Evolutionary conservation across 1,139 yeast genomes (phyloP).

Genomic region (Nakaseomyces bracarensis): DNA sequence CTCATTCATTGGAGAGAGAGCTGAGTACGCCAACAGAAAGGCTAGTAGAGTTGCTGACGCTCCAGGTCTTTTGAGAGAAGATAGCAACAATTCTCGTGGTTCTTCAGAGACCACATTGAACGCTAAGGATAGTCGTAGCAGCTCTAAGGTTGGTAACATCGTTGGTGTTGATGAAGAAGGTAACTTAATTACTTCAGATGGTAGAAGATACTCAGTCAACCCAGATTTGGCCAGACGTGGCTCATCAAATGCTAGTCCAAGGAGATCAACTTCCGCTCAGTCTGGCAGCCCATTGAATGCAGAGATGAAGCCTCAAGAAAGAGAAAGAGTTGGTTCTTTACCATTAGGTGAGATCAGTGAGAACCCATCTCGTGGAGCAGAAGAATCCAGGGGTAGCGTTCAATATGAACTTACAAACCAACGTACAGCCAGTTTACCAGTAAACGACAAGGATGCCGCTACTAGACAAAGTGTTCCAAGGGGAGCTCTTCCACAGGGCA

Average conservation of each 20-base stretch:
- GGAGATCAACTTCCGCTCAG: background rate
- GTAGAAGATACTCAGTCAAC: constrained; percentile 4
- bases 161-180: constrained; percentile 24
- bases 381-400: constrained; percentile 4
- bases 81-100: constrained; percentile 2
- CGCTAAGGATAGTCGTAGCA: background rate
- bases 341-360: background rate
- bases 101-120: constrained; percentile 1
- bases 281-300: constrained; percentile 5
- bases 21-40: constrained; percentile 1
- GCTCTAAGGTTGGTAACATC: constrained; percentile 6
- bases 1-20: constrained; percentile 8
- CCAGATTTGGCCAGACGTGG: constrained; percentile 2
- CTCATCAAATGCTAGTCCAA: constrained; percentile 1
- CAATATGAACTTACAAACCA: background rate
- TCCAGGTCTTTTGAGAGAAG: background rate
- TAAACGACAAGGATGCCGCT: constrained; percentile 6
- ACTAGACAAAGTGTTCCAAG: background rate
- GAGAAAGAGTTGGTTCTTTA: constrained; percentile 1
- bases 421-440: constrained; percentile 5
- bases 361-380: background rate
- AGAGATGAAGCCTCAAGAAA: background rate
- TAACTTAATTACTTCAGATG: constrained; percentile 18
- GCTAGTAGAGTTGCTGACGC: background rate
- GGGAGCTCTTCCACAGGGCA: constrained; percentile 1